Base-by-base conservation (phyloP, 495 filamentous ascomycete species). In the Neurospora sp. region DNA sequence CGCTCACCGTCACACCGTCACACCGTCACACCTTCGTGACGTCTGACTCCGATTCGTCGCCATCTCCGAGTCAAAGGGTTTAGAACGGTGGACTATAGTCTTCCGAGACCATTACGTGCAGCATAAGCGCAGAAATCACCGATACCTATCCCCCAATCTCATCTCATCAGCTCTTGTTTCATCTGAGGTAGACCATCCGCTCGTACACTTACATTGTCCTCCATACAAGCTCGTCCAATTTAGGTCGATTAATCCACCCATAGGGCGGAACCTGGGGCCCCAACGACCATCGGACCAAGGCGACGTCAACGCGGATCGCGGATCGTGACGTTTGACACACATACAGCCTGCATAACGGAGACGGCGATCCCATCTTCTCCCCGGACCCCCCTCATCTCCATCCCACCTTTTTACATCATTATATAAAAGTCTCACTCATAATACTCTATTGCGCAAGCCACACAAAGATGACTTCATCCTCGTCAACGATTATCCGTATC, bases 401-500 rank as follows among this genome's bases (percentile, higher is more conserved):
- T 62, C 54, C 54, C 54, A 62, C 27, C 27, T 35, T 35, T 23
- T 62, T 31, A 62, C 54, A 62, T 62, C 27, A 62, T 35, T 16
- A 35, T 31, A 31, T 54, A 31, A 31, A 18, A 62, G 71, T 72
- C 31, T 54, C 42, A 66, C 71, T 18, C 16, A 31, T n/a, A 35
- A 16, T 5, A 35, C 12, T 62, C 23, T 16, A 35, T 62, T 31
- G 27, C 23, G 1, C 23, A 62, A 62, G 54, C 54, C 23, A 35
- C 54, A 16, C 23, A 62, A 60, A n/a, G 14, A 60, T 72, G 35
- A 72, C 31, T 12, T 72, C 72, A 46, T 42, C 72, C 14, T 78
- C 79, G 6, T 62, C 54, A 3, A 62, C 54, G n/a, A 83, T 91
- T 39, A 71, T 90, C 27, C 86, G 86, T 7, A 81, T 92, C 75